Base-by-base conservation (phyloP, 2,329 filamentous ascomycete genomes). In the Ascocoryne sarcoides region DNA sequence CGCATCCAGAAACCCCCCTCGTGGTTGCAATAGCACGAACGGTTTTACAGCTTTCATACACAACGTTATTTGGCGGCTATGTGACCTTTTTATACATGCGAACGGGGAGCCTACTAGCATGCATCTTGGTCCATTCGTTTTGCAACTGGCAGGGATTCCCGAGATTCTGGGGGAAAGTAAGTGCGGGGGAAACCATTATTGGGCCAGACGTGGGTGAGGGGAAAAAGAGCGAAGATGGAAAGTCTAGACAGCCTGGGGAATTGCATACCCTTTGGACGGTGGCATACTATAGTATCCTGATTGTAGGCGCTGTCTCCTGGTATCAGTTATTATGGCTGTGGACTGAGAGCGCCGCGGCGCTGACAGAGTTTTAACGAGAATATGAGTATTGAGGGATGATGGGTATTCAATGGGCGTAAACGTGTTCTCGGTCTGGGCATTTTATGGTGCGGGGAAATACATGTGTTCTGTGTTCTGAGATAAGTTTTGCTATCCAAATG, bases 71-170 rank as follows among this genome's bases (percentile, higher is more conserved):
- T 56, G 92, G 92, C 46, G 88, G 87, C 62, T 95, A 92, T 62
- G 89, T 84, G 4, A 88, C 86, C 0, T 98, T 96, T 54, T 56
- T 95, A 15, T 95, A 84, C 56, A 59, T 98, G 15, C 79, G 90
- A 26, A 93, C 88, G 0, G 88, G 87, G 3, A 93, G 83, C 35
- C 64, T 96, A 29, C 70, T 81, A 30, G 80, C 84, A 10, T 82
- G 82, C 21, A 79, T 90, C 39, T 58, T 80, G 15, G 81, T 85
- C 4, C 92, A 98, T 58, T 73, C 77, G 8, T 92, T 96, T 59
- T 98, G 92, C 66, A 98, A 98, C 59, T 84, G 76, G 67, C 84
- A 89, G 73, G 92, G 92, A 5, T 66, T 96, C 36, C 92, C 92
- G 16, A 75, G 88, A 5, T 65, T 96, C 43, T 94, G 84, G 79